Evolutionary conservation across 805 yeast genomes (phyloP).

Genomic region (Hanseniaspora osmophila): DNA sequence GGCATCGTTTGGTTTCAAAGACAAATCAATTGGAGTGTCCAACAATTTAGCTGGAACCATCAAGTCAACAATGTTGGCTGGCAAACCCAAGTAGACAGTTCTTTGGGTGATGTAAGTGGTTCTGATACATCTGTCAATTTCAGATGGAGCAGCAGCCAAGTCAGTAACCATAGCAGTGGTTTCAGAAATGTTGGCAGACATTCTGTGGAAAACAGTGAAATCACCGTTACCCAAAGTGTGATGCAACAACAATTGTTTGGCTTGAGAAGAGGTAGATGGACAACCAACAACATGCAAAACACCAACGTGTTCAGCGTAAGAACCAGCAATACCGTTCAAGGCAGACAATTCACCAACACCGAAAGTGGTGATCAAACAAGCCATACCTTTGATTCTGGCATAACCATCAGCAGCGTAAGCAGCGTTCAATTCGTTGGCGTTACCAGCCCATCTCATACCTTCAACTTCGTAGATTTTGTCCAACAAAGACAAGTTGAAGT

Average conservation of each 20-base stretch:
- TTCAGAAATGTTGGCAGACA: constrained; percentile 60
- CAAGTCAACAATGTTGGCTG: constrained; percentile 66
- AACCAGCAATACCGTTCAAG: constrained; percentile 75
- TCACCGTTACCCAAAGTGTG: constrained; percentile 79
- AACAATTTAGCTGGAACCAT: constrained; percentile 42
- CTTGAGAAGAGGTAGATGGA: constrained; percentile 63
- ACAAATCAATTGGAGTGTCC: constrained; percentile 50
- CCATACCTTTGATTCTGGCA: constrained; percentile 64
- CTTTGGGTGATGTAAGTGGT: constrained; percentile 59
- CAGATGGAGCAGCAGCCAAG: constrained; percentile 48
- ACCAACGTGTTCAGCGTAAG: constrained; percentile 84
- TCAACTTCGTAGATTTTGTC: constrained; percentile 64
- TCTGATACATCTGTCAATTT: constrained; percentile 61
- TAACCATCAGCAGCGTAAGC: constrained; percentile 78
- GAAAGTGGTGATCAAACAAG: constrained; percentile 67
- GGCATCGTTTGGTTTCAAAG: constrained; percentile 41
- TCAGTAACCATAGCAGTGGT: constrained; percentile 54
- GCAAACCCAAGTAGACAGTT: constrained; percentile 73
- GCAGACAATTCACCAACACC: constrained; percentile 87
- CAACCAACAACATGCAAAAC: constrained; percentile 75
- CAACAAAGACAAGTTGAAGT: constrained; percentile 57
- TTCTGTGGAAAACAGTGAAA: constrained; percentile 63
- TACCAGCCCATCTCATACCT: constrained; percentile 79
- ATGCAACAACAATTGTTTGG: constrained; percentile 58
- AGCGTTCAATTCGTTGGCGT: constrained; percentile 81